A percentile compares a stretch with the other conserved stretches of the same genome.
Evolutionary conservation across 495 filamentous ascomycete genomes (phyloP).

Genomic region (Penicillium turbatum): DNA sequence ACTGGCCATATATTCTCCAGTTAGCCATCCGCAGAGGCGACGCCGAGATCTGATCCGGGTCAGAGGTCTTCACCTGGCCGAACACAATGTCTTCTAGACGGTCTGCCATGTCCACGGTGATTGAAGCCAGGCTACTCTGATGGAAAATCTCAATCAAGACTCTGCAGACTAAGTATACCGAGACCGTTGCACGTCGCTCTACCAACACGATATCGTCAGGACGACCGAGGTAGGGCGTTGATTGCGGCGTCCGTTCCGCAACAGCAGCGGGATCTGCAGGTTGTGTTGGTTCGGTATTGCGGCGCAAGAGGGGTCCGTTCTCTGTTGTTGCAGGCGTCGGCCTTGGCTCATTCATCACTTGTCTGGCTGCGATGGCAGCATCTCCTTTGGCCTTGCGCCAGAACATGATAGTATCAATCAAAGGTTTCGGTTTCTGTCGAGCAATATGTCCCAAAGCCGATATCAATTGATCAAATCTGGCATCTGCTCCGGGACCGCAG

Average conservation of each 20-base stretch:
- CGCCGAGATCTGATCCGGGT: slow-evolving; percentile 70
- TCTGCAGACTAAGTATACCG: slow-evolving; percentile 90
- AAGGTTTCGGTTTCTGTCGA: slow-evolving; percentile 85
- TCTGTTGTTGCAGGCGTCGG: slow-evolving; percentile 28
- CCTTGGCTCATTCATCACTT: slow-evolving; percentile 57
- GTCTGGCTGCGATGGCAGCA: slow-evolving; percentile 59
- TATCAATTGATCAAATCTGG: slow-evolving; percentile 92
- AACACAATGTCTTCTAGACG: slow-evolving; percentile 93
- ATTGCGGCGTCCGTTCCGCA: slow-evolving; percentile 25
- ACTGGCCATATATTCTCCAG: slow-evolving; percentile 87
- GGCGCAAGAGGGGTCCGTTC: slow-evolving; percentile 42
- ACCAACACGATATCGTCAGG: slow-evolving; percentile 68
- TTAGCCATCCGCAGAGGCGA: slow-evolving; percentile 85
- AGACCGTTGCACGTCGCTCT: slow-evolving; percentile 83
- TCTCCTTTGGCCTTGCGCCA: slow-evolving; percentile 96
- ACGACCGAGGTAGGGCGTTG: slow-evolving; percentile 45
- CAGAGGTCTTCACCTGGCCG: slow-evolving; percentile 80
- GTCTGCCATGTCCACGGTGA: slow-evolving; percentile 83
- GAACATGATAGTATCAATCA: slow-evolving; percentile 95
- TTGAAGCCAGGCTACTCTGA: slow-evolving; percentile 75
- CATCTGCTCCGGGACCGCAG: slow-evolving; percentile 84
- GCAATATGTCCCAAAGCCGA: slow-evolving; percentile 90
- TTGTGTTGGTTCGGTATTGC: slow-evolving; percentile 53
- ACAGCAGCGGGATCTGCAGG: slow-evolving; percentile 23
- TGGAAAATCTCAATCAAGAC: slow-evolving; percentile 91